Base-by-base conservation (phyloP, 2,329 filamentous ascomycete genomes). In the Exophiala calicioides region DNA sequence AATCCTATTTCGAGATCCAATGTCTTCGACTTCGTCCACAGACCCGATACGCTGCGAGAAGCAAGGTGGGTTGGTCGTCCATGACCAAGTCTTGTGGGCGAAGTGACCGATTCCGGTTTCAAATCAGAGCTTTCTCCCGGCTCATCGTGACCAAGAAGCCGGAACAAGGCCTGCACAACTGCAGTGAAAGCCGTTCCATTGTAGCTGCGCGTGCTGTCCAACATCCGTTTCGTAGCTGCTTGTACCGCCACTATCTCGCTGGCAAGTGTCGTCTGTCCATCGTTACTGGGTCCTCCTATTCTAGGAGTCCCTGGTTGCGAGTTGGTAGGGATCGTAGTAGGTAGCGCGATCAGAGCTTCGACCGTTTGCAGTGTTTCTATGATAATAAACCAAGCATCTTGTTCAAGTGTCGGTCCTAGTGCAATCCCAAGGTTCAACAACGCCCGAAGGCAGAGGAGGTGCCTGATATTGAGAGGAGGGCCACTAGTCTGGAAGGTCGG, bases 371-470 rank as follows among this genome's bases (percentile, higher is more conserved):
- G 71, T 0, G 90, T 95, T 61, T 95, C 90, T 1, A 98, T 77
- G 12, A 98, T 76, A 47, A 98, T 97, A 1, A 83, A 84, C 88
- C 94, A 98, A 1, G 91, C 65, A 47, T 62, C 87, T 10, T 79
- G 76, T 26, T 86, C 84, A 1, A 98, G 75, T 0, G 89, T 95
- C 3, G 93, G 90, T 0, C 93, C 93, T 1, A 98, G 71, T 2
- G 93, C 93, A 60, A 97, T 98, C 2, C 93, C 93, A 3, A 98
- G 71, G 58, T 98, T 98, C n/a, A 98, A 72, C 12, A 98, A 75
- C 21, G 93, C 93, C 60, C 94, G 78, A 32, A 98, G 73, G 60
- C 93, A 98, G 1, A 97, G 74, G 3, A 98, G 72, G 61, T 98
- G 97, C 5, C 93, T 80, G 2, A 90, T 91, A 56, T 89, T 95